Percentiles rank a stretch among this genome's conserved stretches.
Conservation (phyloP, 257 asterid genomes). For the Solanum etuberosum region DNA sequence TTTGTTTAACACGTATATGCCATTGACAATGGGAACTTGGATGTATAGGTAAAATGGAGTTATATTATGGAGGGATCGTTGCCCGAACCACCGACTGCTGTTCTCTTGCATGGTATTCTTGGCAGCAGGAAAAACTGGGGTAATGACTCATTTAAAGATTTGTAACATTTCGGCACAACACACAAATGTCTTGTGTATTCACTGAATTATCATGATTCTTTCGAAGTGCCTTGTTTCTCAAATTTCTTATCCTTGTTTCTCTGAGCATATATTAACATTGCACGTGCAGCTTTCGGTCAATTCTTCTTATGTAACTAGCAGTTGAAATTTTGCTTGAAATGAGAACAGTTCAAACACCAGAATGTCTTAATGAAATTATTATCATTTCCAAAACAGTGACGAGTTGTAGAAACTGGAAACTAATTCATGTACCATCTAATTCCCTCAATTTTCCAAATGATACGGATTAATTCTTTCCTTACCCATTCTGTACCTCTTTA, state of each 20-base stretch:
- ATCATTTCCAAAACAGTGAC: not conserved
- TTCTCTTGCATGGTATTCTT: conserved; percentile 92
- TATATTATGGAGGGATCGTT: conserved; percentile 58
- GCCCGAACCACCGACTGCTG: conserved; percentile 94
- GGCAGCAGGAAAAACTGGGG: conserved; percentile 99
- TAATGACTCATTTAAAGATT: conserved; percentile 13
- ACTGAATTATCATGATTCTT: not conserved
- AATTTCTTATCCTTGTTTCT: not conserved
- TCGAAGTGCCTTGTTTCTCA: not conserved
- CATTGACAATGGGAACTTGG: conserved; percentile 8
- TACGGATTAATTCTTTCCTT: not conserved
- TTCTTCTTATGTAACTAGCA: not conserved
- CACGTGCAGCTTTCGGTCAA: not conserved
- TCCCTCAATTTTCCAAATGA: not conserved
- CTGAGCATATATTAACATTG: not conserved
- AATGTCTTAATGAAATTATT: not conserved
- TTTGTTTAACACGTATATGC: not conserved
- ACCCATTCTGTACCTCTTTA: not conserved
- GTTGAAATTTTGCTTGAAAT: not conserved
- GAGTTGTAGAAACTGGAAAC: not conserved
- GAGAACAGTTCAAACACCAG: not conserved
- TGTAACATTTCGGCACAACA: not conserved
- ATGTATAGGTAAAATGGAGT: conserved; percentile 84
- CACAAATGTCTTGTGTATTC: not conserved
- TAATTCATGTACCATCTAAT: not conserved